Base-by-base conservation (phyloP, 2,329 filamentous ascomycete species). In the Xylariales sp. region DNA sequence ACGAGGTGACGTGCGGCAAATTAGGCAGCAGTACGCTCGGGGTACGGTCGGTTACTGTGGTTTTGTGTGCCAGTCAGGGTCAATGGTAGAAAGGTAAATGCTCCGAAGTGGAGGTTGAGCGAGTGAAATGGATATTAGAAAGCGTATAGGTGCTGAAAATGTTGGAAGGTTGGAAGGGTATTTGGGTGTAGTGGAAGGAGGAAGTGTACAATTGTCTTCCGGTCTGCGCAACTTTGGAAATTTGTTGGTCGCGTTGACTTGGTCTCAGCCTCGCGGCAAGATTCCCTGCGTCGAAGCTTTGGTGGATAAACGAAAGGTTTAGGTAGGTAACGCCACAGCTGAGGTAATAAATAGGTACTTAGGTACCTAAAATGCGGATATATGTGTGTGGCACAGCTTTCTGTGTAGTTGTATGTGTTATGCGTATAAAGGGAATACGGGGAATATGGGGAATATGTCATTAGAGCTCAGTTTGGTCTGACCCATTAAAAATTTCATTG, bases 201-300 rank as follows among this genome's bases (percentile, higher is more conserved):
- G 53, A 64, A 54, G 36, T 49, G 57, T 50, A 12, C 52, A 43
- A 39, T 50, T 41, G 58, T 36, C 23, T 49, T 54, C 10, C 5
- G 12, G 59, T 23, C 43, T 56, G 39, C 45, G 39, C 14, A 36
- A 12, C 23, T 28, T 60, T 16, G 58, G 49, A 53, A 64, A 49
- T 65, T 65, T 61, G 63, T 50, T 62, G 53, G 45, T 63, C 58
- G 64, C 59, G 59, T 45, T 53, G 14, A 52, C 12, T 39, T 30
- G 30, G 23, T 54, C 46, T 46, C 53, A 66, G 64, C 64, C 64
- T 66, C 53, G 64, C 53, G 58, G 43, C 43, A 52, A 23, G 49
- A 52, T 36, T 36, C 7, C n/a, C 32, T 23, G 23, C 7, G 32
- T 23, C 36, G 12, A 41, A 54, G 18, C 18, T 55, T 55, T 55